phyloP scores from a whole-genome alignment of 257 asterid species.

The Solanum paucissectum region DNA sequence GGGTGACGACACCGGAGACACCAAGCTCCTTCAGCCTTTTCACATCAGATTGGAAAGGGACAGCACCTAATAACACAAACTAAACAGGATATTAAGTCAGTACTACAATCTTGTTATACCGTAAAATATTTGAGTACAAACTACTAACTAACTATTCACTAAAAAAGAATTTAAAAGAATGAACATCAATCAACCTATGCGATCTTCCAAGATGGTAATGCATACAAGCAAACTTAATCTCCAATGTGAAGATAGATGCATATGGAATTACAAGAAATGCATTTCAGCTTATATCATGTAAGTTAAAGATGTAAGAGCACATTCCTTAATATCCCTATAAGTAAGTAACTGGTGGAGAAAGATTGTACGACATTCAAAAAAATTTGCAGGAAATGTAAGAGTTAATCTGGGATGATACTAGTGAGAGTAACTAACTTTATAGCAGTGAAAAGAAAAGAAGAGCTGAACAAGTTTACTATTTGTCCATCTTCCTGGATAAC shows the following conservation, averaged over 20 bases:
- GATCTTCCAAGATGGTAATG: background rate
- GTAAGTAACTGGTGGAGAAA: background rate
- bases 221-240: background rate
- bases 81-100: constrained; percentile 7
- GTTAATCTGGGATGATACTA: background rate
- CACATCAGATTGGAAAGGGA: constrained; percentile 55
- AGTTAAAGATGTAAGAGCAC: background rate
- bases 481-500: background rate
- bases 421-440: background rate
- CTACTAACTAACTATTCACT: background rate
- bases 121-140: background rate
- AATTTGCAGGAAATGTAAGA: background rate
- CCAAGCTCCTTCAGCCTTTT: constrained; percentile 36
- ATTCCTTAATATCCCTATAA: background rate
- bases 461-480: background rate
- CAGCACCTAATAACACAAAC: constrained; percentile 58
- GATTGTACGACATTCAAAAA: background rate
- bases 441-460: background rate
- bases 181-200: background rate
- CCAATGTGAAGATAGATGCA: background rate
- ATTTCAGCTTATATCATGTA: background rate
- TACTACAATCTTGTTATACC: background rate
- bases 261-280: background rate
- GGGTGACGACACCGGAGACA: constrained; percentile 41
- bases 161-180: background rate